phyloP scores from a whole-genome alignment of 805 yeast species.

The Wickerhamiella sorbophila region DNA sequence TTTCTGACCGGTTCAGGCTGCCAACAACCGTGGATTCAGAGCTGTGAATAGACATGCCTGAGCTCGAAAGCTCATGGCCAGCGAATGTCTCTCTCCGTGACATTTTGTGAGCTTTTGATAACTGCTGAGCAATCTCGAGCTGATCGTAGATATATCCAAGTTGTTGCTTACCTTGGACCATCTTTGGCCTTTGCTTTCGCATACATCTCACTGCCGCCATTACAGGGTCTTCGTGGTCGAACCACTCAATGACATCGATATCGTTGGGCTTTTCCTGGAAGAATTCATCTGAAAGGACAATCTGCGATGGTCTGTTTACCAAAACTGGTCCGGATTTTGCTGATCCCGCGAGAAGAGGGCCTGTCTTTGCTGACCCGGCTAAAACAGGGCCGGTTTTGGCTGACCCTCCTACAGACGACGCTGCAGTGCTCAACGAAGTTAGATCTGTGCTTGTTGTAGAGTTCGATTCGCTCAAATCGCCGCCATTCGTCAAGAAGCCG shows the following conservation, averaged over 20 bases:
- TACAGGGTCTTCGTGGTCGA: conserved; percentile 14
- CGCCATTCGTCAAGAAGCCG: neutral
- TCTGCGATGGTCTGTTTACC: neutral
- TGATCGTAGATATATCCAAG: conserved; percentile 27
- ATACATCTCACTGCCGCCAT: conserved; percentile 22
- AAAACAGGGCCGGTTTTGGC: conserved; percentile 2
- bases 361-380: no score
- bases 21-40: neutral
- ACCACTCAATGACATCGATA: conserved; percentile 15
- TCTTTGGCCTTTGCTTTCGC: conserved; percentile 29
- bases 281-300: conserved; percentile 14
- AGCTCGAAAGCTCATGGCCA: neutral
- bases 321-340: conserved; percentile 2
- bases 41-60: neutral
- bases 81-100: conserved; percentile 7
- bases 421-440: neutral
- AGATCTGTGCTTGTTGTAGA: neutral
- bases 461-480: neutral
- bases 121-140: conserved; percentile 20
- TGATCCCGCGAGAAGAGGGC: no score
- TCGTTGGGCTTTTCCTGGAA: conserved; percentile 14
- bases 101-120: conserved; percentile 5
- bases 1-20: neutral
- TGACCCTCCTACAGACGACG: neutral
- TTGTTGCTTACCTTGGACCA: conserved; percentile 31